These are phyloP conservation scores for Paspalum notatum DNA, from an alignment of 176 grass and related monocot genomes.

Conservation along the genomic window DNA sequence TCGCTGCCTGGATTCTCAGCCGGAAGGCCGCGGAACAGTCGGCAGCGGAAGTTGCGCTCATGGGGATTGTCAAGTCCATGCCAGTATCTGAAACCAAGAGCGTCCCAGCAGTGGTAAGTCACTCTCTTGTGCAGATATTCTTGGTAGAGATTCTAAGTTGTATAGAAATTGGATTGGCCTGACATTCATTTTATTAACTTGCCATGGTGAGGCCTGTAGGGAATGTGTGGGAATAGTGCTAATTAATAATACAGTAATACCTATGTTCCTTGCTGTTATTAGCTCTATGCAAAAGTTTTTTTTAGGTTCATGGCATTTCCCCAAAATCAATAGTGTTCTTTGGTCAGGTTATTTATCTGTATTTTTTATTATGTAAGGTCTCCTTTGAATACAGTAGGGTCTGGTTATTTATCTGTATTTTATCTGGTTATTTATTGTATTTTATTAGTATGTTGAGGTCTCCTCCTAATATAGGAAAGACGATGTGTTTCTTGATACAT, in stretches of 20 bases:
- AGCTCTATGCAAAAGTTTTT: slow-evolving; percentile 3
- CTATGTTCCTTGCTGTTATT: neutral
- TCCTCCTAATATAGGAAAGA: neutral
- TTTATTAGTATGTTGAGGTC: too few species aligned
- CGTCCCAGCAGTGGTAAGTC: slow-evolving; percentile 51
- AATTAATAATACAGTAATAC: too few species aligned
- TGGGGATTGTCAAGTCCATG: neutral
- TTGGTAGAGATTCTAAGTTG: neutral
- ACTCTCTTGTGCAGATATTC: neutral
- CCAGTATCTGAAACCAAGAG: slow-evolving; percentile 18
- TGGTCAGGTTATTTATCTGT: too few species aligned
- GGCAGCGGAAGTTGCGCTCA: too few species aligned
- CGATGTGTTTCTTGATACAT: slow-evolving; percentile 6
- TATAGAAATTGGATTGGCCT: neutral
- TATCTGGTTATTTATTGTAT: too few species aligned
- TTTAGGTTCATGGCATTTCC: neutral
- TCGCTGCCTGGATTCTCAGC: slow-evolving; percentile 79
- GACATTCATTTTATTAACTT: neutral
- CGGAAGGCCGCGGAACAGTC: slow-evolving; percentile 53
- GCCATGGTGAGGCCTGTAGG: neutral
- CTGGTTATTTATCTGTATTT: too few species aligned
- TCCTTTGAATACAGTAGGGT: too few species aligned
- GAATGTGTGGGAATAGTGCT: neutral
- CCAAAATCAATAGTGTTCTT: neutral
- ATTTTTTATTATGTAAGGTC: too few species aligned